phyloP scores from a whole-genome alignment of 345 rosid species.

The Brassica cretica region DNA sequence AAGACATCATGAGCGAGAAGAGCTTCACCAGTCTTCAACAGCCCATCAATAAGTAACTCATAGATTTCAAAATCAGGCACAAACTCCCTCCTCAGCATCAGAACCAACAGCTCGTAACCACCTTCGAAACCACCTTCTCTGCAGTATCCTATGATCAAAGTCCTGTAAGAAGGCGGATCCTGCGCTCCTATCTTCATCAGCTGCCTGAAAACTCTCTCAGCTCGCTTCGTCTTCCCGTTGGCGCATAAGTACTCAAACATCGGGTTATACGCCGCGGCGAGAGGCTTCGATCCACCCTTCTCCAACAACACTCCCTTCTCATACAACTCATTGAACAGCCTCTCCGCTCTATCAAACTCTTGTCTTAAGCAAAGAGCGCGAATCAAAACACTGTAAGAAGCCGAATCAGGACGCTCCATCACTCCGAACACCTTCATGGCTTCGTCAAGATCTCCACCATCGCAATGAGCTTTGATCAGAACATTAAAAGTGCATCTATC shows the following conservation, averaged over 20 bases:
- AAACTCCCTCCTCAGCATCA: conserved; percentile 72
- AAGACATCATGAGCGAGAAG: conserved; percentile 60
- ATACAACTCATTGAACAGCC: conserved; percentile 57
- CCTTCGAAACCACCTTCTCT: conserved; percentile 59
- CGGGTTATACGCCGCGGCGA: conserved; percentile 78
- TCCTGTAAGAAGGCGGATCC: conserved; percentile 69
- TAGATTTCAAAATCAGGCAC: conserved; percentile 65
- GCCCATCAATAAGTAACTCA: conserved; percentile 55
- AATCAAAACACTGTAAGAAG: conserved; percentile 73
- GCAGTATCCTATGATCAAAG: conserved; percentile 74
- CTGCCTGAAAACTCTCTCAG: conserved; percentile 74
- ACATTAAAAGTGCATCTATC: conserved; percentile 81
- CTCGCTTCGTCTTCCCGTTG: conserved; percentile 66
- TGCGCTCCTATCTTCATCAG: conserved; percentile 78
- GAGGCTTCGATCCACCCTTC: conserved; percentile 57
- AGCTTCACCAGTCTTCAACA: conserved; percentile 58
- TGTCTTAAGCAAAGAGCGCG: conserved; percentile 56
- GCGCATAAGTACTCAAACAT: conserved; percentile 68
- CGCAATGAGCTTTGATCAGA: conserved; percentile 63
- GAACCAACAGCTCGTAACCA: conserved; percentile 64
- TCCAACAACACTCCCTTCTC: conserved; percentile 51
- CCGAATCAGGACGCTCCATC: conserved; percentile 71
- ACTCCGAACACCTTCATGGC: conserved; percentile 57
- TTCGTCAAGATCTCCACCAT: conserved; percentile 58
- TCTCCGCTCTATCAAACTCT: conserved; percentile 66